Percentiles rank a stretch among this genome's conserved stretches.
Conservation (phyloP, 495 filamentous ascomycete species). For the Penicillium odoratum region DNA sequence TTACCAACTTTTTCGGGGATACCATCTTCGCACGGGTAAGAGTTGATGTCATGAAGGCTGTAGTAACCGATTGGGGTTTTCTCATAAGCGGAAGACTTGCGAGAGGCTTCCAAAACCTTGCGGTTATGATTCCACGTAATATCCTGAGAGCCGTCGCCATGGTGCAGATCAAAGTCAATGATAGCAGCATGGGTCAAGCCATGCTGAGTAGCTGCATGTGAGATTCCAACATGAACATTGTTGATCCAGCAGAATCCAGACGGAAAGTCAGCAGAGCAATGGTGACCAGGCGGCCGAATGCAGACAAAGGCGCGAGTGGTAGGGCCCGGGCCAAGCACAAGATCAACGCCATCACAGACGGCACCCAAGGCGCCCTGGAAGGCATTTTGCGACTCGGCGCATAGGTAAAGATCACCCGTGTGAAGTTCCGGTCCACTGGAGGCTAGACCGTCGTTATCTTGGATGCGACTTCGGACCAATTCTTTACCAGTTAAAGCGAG, state of each 20-base stretch:
- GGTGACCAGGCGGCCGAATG: slow-evolving; percentile 86
- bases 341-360: slow-evolving; percentile 87
- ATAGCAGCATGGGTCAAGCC: slow-evolving; percentile 93
- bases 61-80: slow-evolving; percentile 91
- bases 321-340: slow-evolving; percentile 64
- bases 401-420: slow-evolving; percentile 86
- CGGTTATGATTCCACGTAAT: slow-evolving; percentile 88
- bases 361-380: slow-evolving; percentile 87
- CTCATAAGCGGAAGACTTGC: slow-evolving; percentile 68
- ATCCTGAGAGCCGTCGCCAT: slow-evolving; percentile 92
- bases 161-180: slow-evolving; percentile 94
- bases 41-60: slow-evolving; percentile 96
- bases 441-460: slow-evolving; percentile 40
- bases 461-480: slow-evolving; percentile 59
- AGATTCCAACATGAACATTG: slow-evolving; percentile 95
- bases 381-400: slow-evolving; percentile 78
- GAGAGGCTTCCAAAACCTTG: slow-evolving; percentile 53
- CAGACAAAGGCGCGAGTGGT: slow-evolving; percentile 76
- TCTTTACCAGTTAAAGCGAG: slow-evolving; percentile 75
- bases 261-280: slow-evolving; percentile 83
- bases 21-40: slow-evolving; percentile 88
- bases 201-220: slow-evolving; percentile 77
- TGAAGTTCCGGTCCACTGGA: slow-evolving; percentile 58
- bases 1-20: slow-evolving; percentile 87
- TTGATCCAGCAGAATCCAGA: slow-evolving; percentile 99